These are phyloP conservation scores for Tulasnella sp. DNA, from an alignment of 768 basidiomycete genomes.

Conservation along the genomic window DNA sequence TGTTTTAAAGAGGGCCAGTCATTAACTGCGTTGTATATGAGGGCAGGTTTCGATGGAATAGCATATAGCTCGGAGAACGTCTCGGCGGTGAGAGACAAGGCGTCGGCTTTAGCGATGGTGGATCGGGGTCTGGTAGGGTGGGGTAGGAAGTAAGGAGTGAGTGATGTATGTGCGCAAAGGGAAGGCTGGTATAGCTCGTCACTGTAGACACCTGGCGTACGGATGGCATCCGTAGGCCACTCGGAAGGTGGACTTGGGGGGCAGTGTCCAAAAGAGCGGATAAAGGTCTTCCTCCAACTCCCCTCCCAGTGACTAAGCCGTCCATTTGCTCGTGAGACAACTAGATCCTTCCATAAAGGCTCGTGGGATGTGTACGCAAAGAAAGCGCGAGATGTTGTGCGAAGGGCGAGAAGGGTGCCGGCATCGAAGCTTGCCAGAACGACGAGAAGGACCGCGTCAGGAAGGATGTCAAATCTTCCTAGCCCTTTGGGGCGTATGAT, in stretches of 20 bases:
- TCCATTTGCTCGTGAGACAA: background rate
- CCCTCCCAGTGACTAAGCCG: conserved; percentile 8
- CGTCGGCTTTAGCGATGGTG: background rate
- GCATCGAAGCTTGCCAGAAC: conserved; percentile 9
- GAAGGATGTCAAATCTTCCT: background rate
- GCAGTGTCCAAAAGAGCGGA: conserved; percentile 4
- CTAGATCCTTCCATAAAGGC: conserved; percentile 14
- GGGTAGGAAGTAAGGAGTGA: conserved; percentile 11
- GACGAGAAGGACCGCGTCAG: conserved; percentile 5
- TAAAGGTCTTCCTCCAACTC: conserved; percentile 18
- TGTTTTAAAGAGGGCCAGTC: background rate
- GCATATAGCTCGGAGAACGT: conserved; percentile 6
- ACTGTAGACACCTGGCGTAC: conserved; percentile 12
- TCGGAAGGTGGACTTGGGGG: background rate
- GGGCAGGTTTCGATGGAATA: conserved; percentile 2
- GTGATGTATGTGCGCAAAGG: conserved; percentile 10
- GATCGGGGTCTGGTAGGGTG: conserved; percentile 1
- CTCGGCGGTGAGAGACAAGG: background rate
- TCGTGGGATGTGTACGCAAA: conserved; percentile 15
- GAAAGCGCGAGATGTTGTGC: conserved; percentile 6
- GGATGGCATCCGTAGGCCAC: conserved; percentile 11
- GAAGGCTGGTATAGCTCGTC: conserved; percentile 17
- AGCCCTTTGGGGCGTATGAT: conserved; percentile 12
- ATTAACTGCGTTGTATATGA: background rate
- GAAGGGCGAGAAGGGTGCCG: background rate